Percentiles rank a stretch among this genome's conserved stretches.
These are phyloP conservation scores for Prunella vulgaris DNA, from an alignment of 257 asterid genomes.

Conservation along the genomic window DNA sequence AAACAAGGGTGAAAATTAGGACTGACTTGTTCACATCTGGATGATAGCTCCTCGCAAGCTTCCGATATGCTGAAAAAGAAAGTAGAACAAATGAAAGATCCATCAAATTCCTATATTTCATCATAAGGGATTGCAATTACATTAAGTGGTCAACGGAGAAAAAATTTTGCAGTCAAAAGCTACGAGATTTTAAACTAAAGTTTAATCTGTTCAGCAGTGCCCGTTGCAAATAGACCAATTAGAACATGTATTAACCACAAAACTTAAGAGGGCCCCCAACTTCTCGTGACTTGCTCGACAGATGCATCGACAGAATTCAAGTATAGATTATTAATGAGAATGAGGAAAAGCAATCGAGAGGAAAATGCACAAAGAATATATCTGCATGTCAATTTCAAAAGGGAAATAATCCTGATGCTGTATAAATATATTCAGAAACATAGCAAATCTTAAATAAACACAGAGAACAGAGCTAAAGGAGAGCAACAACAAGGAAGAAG, in stretches of 20 bases:
- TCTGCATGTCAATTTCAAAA: neutral
- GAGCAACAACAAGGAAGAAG: neutral
- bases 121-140: neutral
- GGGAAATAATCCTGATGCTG: neutral
- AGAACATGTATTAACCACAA: neutral
- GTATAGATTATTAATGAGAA: neutral
- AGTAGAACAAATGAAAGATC: neutral
- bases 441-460: neutral
- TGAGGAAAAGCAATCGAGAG: neutral
- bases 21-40: constrained; percentile 98
- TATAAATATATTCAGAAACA: neutral
- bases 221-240: constrained; percentile 7
- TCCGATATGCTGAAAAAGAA: constrained; percentile 74
- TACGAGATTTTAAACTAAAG: neutral
- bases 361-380: neutral
- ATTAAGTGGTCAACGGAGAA: neutral
- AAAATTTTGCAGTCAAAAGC: neutral
- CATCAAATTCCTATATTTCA: neutral
- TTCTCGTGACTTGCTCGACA: neutral
- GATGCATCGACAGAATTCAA: neutral
- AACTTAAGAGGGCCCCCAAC: neutral
- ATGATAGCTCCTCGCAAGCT: constrained; percentile 92
- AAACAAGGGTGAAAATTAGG: neutral
- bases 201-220: neutral
- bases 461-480: neutral